These are phyloP conservation scores for Quercus gilva DNA, from an alignment of 306 rosid species.

Conservation along the genomic window DNA sequence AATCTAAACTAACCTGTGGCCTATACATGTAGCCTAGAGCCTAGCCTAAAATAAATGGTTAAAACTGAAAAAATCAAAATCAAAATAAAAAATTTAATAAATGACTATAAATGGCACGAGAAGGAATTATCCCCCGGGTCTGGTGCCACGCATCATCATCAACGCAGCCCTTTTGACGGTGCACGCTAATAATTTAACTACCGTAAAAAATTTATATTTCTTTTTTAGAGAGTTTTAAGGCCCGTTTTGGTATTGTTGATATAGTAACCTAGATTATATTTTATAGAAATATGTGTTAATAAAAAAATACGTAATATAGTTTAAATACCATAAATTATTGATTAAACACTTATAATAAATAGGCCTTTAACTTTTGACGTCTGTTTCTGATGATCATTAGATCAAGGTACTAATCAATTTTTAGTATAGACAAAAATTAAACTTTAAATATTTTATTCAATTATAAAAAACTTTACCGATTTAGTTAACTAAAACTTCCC, in stretches of 20 bases:
- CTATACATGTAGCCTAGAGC: not conserved
- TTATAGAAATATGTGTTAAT: fast-evolving
- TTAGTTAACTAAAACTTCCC: too few relatives aligned
- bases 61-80: too few relatives aligned
- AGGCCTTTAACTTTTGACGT: fast-evolving
- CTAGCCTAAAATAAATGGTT: too few relatives aligned
- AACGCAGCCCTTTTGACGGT: not conserved
- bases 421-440: fast-evolving
- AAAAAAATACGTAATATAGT: fast-evolving
- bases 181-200: not conserved
- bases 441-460: fast-evolving
- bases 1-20: too few relatives aligned
- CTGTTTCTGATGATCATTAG: fast-evolving
- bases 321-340: too few relatives aligned
- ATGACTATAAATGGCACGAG: too few relatives aligned
- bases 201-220: not conserved
- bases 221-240: not conserved
- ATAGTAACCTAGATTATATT: fast-evolving
- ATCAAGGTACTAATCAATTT: fast-evolving
- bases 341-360: too few relatives aligned
- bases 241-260: not conserved
- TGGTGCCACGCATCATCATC: not conserved
- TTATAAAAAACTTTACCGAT: too few relatives aligned
- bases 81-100: not conserved
- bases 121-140: not conserved